Base-by-base conservation (phyloP, 345 rosid genomes). In the Eucalyptus cloeziana region DNA sequence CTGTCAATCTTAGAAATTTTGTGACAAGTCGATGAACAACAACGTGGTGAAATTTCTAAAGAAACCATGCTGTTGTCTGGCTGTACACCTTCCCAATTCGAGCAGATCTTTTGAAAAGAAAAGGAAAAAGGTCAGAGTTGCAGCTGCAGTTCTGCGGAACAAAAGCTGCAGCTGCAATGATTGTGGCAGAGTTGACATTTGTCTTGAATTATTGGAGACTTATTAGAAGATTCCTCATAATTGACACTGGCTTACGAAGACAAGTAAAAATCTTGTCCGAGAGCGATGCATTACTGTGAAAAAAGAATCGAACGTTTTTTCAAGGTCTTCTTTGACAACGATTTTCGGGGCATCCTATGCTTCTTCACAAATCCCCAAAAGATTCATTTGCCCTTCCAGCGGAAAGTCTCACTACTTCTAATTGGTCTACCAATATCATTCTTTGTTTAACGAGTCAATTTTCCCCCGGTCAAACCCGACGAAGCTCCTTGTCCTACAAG, bases 111-210 rank as follows among this genome's bases (percentile, higher is more conserved):
- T 49, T 45, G 7, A 4, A 14, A 27, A 27, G 10, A 22, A 85
- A 85, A 49, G 49, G n/a, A 17, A 85, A 47, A 30, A 76, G 47
- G 83, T 76, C 47, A 76, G 83, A 76, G 24, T 37, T 76, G 83
- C 83, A 76, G 47, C 47, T 37, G 25, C 81, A 71, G 81, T 10
- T 31, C 87, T 86, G 3, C 44, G 85, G 54, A 62, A 67, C 24
- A 62, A 49, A 49, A 60, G 54, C 37, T 49, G 81, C 40, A 86
- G 54, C 37, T 49, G 44, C 40, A 89, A 89, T 64, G 52, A 49
- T 85, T 89, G 90, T 86, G 83, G 60, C 43, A 86, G 90, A 49
- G 90, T 86, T 89, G 90, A 89, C 90, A 89, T 64, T 86, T 89
- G 90, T 89, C 88, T 27, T 11, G 47, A 49, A 86, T 89, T 86